Evolutionary conservation across 305 asterid species (phyloP), one percentile per base, ranked within the genome.

Genomic region (Fraxinus albicans): DNA sequence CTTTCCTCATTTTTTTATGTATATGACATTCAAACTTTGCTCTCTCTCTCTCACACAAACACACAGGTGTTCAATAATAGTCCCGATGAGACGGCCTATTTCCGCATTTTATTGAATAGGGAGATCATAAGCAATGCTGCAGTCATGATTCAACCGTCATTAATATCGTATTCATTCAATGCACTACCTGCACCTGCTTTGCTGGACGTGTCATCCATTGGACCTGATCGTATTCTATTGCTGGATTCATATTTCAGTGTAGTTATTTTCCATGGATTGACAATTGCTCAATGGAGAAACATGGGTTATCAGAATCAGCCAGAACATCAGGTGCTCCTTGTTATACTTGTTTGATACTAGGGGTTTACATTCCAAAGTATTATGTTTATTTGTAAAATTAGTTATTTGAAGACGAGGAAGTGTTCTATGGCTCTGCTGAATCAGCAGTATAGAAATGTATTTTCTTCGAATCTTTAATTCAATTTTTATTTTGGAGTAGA

Each of bases 41-140:
- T 25, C 83, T 65, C 65, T 8, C 47, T 8, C 44, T 40, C 47
- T 40, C 44, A 7, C 44, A 7, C 44, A 7, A 4, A 3, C 15
- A 9, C 40, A 73, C 86, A 96, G 99, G 99, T 93, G 77, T 96
- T 96, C 81, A 96, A 96, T 84, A 96, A 95, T 84, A 96, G 99
- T 84, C 99, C 99, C 4, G 99, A 96, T 73, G 99, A 96, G 92
- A 96, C 99, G 0, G 98, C 99, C 88, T 96, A 94, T 88, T 96
- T 96, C 91, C 98, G 98, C 86, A 93, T 95, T 81, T 86, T 93
- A 88, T 89, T 96, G 88, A 96, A 96, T 86, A 92, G 98, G 84
- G 98, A 96, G 89, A 86, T 90, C 72, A 91, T 96, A 87, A 93
- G 89, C 95, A 96, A 96, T 82, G 96, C 98, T 81, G 96, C 94